phyloP scores from a whole-genome alignment of 176 grass and related monocot species.

The maize (Zea mays) region Zm-B73-REFERENCE-NAM-5.0 NC_050098.1:61796001-61796500 shows the following conservation, averaged over 20 bases:
- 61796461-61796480: neutral
- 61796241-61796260: neutral
- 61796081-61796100: too few species aligned
- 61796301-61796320: neutral
- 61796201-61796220: neutral
- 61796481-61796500: neutral
- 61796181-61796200: neutral
- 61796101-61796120: too few species aligned
- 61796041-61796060: too few species aligned
- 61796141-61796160: too few species aligned
- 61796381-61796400: neutral
- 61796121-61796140: too few species aligned
- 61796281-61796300: neutral
- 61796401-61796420: neutral
- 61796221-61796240: neutral
- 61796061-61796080: too few species aligned
- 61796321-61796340: neutral
- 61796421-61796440: neutral
- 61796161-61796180: neutral
- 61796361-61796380: slow-evolving; percentile 27
- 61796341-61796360: neutral
- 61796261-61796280: neutral
- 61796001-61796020: too few species aligned
- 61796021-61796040: too few species aligned
- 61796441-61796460: neutral